Evolutionary conservation across 352 stramenopile species (phyloP), one percentile per base, ranked within the genome.

Genomic region (Globisporangium perplexum): DNA sequence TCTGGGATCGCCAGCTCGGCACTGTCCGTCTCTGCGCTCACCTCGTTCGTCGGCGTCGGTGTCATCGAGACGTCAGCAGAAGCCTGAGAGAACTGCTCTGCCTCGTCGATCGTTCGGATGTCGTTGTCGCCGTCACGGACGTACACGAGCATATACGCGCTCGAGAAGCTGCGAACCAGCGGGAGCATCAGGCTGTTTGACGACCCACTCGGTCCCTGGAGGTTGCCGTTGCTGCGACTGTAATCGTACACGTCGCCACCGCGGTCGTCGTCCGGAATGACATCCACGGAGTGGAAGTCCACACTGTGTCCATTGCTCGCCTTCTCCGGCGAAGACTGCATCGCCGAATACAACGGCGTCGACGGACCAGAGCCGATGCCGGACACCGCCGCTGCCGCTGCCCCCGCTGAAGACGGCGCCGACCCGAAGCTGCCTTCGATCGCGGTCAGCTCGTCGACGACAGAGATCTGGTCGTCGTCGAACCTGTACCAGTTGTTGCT

Each of bases 141-240:
- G 52, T 94, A 94, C 30, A 94, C 85, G 4, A 95, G 82, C 85
- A 95, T 95, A 55, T 95, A 95, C 4, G 85, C 85, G 36, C 85
- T 95, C 4, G 83, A 84, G 53, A 89, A 93, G 39, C 68, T 94
- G 7, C 71, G 66, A 12, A 57, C 65, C 15, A 90, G 58, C 35
- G 84, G 78, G 30, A 88, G 42, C 59, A 86, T 72, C 24, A 83
- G 56, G 26, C 63, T 81, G 41, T 63, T 38, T 12, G 49, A 42
- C 22, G 60, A 52, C 8, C 33, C 41, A 65, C 39, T 47, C 22
- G 58, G 48, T 4, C 50, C 39, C 36, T 47, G 24, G 14, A 26
- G 39, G 39, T 45, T 12, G 23, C 57, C 62, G 35, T 72, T 71
- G 20, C 23, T 60, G 14, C 66, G 60, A 24, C 23, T 75, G 49